phyloP scores from a whole-genome alignment of 768 basidiomycete species.

The Mycena polygramma region DNA sequence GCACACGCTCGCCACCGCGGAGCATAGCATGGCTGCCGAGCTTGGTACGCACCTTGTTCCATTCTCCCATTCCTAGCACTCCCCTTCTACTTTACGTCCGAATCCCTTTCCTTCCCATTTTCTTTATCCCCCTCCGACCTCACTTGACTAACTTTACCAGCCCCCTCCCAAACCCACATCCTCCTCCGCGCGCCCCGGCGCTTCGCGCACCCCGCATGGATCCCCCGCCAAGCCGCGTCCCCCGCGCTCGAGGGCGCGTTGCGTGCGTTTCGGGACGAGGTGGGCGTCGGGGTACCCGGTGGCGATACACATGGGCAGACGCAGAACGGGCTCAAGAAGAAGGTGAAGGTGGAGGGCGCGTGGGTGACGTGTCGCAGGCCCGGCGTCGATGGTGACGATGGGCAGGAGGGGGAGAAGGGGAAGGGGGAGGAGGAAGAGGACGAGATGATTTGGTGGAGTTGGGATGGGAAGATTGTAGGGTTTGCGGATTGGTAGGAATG shows the following conservation, averaged over 20 bases:
- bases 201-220: conserved; percentile 45
- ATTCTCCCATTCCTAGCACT: not conserved
- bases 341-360: conserved; percentile 57
- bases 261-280: conserved; percentile 55
- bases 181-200: conserved; percentile 45
- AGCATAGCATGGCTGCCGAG: conserved; percentile 52
- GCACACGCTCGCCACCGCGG: conserved; percentile 31
- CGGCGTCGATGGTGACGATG: conserved; percentile 35
- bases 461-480: conserved; percentile 68
- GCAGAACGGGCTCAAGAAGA: too few relatives aligned
- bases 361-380: conserved; percentile 57
- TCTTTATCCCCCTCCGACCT: too few relatives aligned
- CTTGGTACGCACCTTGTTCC: conserved; percentile 42
- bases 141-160: too few relatives aligned
- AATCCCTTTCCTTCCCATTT: too few relatives aligned
- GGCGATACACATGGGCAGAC: too few relatives aligned
- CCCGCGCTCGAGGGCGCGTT: conserved; percentile 53
- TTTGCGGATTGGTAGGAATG: conserved; percentile 67
- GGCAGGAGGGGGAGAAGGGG: too few relatives aligned
- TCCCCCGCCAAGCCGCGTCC: conserved; percentile 55
- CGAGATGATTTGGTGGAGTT: conserved; percentile 75
- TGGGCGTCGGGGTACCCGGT: conserved; percentile 36
- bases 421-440: conserved; percentile 40
- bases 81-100: not conserved
- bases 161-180: conserved; percentile 43